phyloP scores from a whole-genome alignment of 768 basidiomycete species.

The Leccinum barrowsii region DNA sequence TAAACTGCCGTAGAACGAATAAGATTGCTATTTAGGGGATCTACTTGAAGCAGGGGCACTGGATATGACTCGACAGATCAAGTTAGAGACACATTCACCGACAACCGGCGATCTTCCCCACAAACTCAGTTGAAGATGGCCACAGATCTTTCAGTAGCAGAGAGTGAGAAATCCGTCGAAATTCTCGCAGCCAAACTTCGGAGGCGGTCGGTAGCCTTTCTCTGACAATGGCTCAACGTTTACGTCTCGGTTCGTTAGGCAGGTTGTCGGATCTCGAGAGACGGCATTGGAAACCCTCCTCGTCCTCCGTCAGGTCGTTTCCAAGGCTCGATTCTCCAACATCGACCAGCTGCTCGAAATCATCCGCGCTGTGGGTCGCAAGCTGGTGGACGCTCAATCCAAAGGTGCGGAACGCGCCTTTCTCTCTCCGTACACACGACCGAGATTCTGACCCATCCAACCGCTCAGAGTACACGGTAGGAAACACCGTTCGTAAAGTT shows the following conservation, averaged over 20 bases:
- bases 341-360: conserved; percentile 81
- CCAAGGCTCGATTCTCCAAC: conserved; percentile 80
- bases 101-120: background rate
- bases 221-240: background rate
- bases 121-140: conserved; percentile 34
- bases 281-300: conserved; percentile 88
- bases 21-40: conserved; percentile 11
- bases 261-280: conserved; percentile 86
- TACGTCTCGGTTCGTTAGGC: conserved; percentile 44
- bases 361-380: conserved; percentile 75
- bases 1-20: background rate
- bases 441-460: background rate
- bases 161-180: conserved; percentile 62
- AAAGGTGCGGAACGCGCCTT: conserved; percentile 59
- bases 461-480: conserved; percentile 81
- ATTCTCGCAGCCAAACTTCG: conserved; percentile 65
- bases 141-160: conserved; percentile 34
- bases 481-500: conserved; percentile 91
- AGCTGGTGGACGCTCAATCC: conserved; percentile 86
- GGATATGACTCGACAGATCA: conserved; percentile 18
- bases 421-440: background rate
- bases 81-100: background rate
- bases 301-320: conserved; percentile 85
- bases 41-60: no score
- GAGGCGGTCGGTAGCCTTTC: conserved; percentile 53